phyloP scores from a whole-genome alignment of 441 rosid species.

The Oxalis stricta region DNA sequence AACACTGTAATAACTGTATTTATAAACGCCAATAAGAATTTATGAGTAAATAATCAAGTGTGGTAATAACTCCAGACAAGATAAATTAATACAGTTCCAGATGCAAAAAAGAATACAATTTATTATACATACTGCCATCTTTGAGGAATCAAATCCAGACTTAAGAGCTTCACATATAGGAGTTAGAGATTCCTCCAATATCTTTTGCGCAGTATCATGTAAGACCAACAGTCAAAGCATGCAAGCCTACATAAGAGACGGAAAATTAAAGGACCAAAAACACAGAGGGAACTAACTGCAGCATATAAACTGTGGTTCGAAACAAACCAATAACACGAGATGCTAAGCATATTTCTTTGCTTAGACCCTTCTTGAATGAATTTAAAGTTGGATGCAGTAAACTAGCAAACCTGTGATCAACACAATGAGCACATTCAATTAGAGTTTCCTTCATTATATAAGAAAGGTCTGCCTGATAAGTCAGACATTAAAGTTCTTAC shows the following conservation, averaged over 20 bases:
- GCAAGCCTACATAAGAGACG: conserved; percentile 39
- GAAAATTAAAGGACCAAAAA: neutral
- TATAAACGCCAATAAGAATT: conserved; percentile 7
- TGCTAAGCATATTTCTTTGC: conserved; percentile 60
- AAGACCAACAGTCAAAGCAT: conserved; percentile 69
- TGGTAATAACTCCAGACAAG: neutral
- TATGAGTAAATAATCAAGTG: neutral
- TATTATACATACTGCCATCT: conserved; percentile 34
- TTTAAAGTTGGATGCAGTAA: conserved; percentile 55
- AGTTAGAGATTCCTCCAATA: conserved; percentile 52
- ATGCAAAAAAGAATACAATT: no score
- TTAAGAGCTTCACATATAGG: conserved; percentile 63
- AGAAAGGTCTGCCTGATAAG: neutral
- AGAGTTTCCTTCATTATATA: neutral
- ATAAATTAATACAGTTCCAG: neutral
- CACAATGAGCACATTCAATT: neutral
- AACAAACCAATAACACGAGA: conserved; percentile 62
- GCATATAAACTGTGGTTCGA: no score
- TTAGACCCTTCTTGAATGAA: conserved; percentile 65
- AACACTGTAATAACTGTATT: conserved; percentile 57
- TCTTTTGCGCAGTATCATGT: conserved; percentile 57
- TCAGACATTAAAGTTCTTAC: conserved; percentile 22
- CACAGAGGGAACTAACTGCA: neutral
- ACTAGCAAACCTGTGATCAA: conserved; percentile 66
- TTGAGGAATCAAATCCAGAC: conserved; percentile 38